Base-by-base conservation (phyloP, 1,139 yeast species). In the Saccharomyces hybrid region DNA sequence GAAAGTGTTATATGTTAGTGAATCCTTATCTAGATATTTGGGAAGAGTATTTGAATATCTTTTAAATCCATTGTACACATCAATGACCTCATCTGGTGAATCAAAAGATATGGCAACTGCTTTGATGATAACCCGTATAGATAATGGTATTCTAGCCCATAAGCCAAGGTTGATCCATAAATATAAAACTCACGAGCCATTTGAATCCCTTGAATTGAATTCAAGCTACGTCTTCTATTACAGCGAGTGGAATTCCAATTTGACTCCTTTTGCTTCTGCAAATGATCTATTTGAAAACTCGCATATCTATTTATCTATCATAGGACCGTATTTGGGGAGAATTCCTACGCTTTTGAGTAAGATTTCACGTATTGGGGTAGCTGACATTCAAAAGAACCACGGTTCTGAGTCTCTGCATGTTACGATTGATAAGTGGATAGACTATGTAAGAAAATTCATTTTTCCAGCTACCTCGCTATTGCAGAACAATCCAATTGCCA, bases 401-500 rank as follows among this genome's bases (percentile, higher is more conserved):
- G 70, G 61, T 13, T 5, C n/a, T 8, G 50, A 50, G 3, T 67
- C 64, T 3, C n/a, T 25, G 14, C 31, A 38, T 4, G 11, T 11
- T 13, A 13, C 23, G 7, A 14, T 73, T 34, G 73, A 72, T 0
- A 68, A 67, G 38, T 86, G 95, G 89, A 75, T 83, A 55, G 78
- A 79, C 51, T 86, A 79, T 62, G 78, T 79, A 61, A 78, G 96
- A 60, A 79, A 81, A 58, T 84, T 77, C 61, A 74, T 93, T 2
- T 78, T 88, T 49, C 95, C 95, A 0, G 77, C 85, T 0, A 74
- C 88, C 29, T 78, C 93, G 0, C 70, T 83, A 13, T 68, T 85
- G 2, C 79, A 76, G 31, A 80, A 80, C 14, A 86, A 87, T 62
- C 81, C 90, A 2, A 76, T 84, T 8, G 79, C 82, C 0, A 78